Evolutionary conservation across 108 stramenopile species (phyloP).

Genomic region (Mayamaea pseudoterrestris): DNA sequence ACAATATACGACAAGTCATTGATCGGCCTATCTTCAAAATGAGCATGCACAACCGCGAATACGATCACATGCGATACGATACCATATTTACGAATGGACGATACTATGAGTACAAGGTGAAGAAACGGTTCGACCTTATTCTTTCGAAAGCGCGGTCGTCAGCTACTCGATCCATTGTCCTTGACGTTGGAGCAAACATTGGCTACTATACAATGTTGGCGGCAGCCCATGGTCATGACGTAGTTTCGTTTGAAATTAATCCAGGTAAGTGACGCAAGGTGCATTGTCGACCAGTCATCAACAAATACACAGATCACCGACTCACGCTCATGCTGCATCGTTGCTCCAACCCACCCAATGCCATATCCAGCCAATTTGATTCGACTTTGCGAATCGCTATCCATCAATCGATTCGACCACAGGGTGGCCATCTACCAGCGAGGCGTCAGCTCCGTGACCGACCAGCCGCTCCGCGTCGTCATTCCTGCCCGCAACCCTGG

Average conservation of each 20-base stretch:
- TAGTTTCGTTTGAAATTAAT: slow-evolving; percentile 42
- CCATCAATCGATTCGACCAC: slow-evolving; percentile 20
- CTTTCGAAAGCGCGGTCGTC: not conserved
- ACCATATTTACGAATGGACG: slow-evolving; percentile 25
- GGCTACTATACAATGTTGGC: slow-evolving; percentile 39
- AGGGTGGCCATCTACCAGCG: slow-evolving; percentile 16
- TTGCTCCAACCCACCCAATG: no score
- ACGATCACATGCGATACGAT: slow-evolving; percentile 20
- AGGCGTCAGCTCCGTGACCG: slow-evolving; percentile 23
- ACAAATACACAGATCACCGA: no score
- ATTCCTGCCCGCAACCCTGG: slow-evolving; percentile 32
- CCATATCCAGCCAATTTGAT: slow-evolving; percentile 36
- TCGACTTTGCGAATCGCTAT: slow-evolving; percentile 35
- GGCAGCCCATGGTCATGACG: slow-evolving; percentile 28
- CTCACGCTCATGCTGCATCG: no score
- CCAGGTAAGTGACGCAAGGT: no score
- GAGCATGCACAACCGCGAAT: slow-evolving; percentile 7
- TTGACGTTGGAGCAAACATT: slow-evolving; percentile 43
- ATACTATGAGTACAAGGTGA: slow-evolving; percentile 39
- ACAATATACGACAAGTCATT: not conserved
- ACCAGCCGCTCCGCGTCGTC: not conserved
- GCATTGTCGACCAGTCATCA: no score
- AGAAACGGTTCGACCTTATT: slow-evolving; percentile 8
- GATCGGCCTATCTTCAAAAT: slow-evolving; percentile 2
- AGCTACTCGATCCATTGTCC: slow-evolving; percentile 1